phyloP scores from a whole-genome alignment of 164 flowering plant species.

The Pachysandra terminalis region DNA sequence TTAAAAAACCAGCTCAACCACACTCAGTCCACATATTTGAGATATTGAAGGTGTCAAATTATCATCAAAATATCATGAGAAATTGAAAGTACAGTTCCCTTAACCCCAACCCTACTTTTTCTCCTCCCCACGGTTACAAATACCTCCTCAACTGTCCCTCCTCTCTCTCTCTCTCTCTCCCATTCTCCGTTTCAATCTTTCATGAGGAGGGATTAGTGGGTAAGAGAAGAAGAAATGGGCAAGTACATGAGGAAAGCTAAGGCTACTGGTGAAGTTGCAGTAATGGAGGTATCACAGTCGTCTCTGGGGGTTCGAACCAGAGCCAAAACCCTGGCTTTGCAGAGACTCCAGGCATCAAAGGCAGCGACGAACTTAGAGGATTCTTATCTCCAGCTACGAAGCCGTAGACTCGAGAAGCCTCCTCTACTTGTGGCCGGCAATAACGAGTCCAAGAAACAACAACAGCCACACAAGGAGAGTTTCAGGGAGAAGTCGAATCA shows the following conservation, averaged over 20 bases:
- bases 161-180: not conserved
- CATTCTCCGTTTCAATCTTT: not conserved
- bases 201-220: conserved; percentile 10
- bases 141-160: not conserved
- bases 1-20: no score
- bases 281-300: conserved; percentile 55
- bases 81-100: conserved; percentile 11
- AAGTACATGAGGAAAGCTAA: conserved; percentile 77
- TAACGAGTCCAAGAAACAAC: conserved; percentile 14
- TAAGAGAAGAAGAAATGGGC: conserved; percentile 39
- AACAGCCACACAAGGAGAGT: conserved; percentile 6
- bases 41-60: not conserved
- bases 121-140: not conserved
- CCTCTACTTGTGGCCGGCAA: no score
- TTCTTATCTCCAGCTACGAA: conserved; percentile 75
- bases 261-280: conserved; percentile 46
- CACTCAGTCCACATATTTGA: not conserved
- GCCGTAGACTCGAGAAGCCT: conserved; percentile 62
- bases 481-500: conserved; percentile 18
- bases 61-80: not conserved
- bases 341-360: conserved; percentile 25
- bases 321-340: conserved; percentile 81
- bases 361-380: conserved; percentile 14
- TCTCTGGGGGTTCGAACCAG: conserved; percentile 68
- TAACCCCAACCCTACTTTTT: conserved; percentile 14